Percentiles rank a stretch among this genome's conserved stretches.
Evolutionary conservation across 2,329 filamentous ascomycete genomes (phyloP).

Genomic region (Colletotrichum sp.): DNA sequence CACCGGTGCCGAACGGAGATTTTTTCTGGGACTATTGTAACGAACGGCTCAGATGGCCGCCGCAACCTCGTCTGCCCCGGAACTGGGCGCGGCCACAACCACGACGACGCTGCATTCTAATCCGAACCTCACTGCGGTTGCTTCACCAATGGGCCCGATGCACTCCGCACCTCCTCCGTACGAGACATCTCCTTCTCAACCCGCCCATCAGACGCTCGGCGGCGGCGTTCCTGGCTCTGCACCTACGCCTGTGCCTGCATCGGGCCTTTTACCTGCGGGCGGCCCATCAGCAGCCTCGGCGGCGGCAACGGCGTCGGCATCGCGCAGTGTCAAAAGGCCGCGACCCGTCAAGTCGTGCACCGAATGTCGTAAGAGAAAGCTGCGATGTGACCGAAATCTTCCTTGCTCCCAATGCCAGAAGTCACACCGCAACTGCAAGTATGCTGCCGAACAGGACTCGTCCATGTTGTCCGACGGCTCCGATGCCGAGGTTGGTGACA

Average conservation of each 20-base stretch:
- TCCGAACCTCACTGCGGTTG: not conserved
- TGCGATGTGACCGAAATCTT: constrained; percentile 59
- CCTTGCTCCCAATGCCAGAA: constrained; percentile 65
- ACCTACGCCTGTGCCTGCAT: not conserved
- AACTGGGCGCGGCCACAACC: not conserved
- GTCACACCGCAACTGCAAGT: constrained; percentile 58
- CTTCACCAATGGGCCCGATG: not conserved
- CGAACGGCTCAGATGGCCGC: constrained; percentile 7
- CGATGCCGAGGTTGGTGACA: constrained; percentile 40
- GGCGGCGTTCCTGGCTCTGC: not conserved
- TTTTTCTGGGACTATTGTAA: not conserved
- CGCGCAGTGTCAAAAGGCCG: constrained; percentile 56
- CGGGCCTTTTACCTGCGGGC: not conserved
- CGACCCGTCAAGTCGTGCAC: constrained; percentile 62
- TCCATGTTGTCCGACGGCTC: constrained; percentile 55
- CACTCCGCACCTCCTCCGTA: not conserved
- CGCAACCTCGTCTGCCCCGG: constrained; percentile 9
- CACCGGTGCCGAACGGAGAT: constrained; percentile 4
- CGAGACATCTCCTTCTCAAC: constrained; percentile 15
- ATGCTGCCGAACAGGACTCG: constrained; percentile 53
- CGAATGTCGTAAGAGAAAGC: constrained; percentile 62
- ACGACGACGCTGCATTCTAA: constrained; percentile 9
- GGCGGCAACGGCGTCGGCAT: constrained; percentile 10
- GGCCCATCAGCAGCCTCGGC: not conserved
- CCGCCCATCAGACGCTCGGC: constrained; percentile 8